Base-by-base conservation (phyloP, 2,329 filamentous ascomycete genomes). In the Fusarium tuaranense region DNA sequence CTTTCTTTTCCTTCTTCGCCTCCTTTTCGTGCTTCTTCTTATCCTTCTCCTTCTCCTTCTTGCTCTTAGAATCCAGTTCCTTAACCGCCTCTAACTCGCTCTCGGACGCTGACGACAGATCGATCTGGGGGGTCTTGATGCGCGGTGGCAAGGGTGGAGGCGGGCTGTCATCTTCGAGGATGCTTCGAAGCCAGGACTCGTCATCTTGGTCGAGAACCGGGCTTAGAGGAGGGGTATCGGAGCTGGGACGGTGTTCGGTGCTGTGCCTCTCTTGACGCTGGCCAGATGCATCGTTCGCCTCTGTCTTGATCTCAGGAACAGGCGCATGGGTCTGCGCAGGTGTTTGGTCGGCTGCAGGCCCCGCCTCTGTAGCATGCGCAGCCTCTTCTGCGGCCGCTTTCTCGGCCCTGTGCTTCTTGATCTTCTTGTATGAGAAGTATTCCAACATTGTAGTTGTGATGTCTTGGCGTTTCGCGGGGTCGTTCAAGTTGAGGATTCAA, bases 371-470 rank as follows among this genome's bases (percentile, higher is more conserved):
- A n/a, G 67, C 65, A 22, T 72, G 69, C 14, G 76, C 75, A 44
- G 73, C 71, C 63, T 79, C 69, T 30, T 78, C 71, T 32, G 72
- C 76, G 32, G 80, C 81, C 18, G 82, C 82, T 69, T 90, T 88
- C 68, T 90, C 85, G 3, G 84, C 86, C 76, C 85, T 87, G 79
- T 88, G 83, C 82, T 92, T 90, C 83, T 91, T 92, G 78, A 87
- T 83, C 80, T 91, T 92, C 80, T 89, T 92, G 84, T 88, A 89
- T 39, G 86, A 83, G 74, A 92, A 88, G 81, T 90, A 92, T 81
- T 92, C 90, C 71, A 92, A 79, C 91, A 92, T 92, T 59, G 57
- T 72, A 64, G 36, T 48, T 12, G 16, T 53, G 6, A 6, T 66
- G 22, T 67, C 27, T 38, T 58, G 20, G 39, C 48, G 64, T 71